Evolutionary conservation across 2,329 filamentous ascomycete species (phyloP), one percentile per base, ranked within the genome.

Genomic region (Leptodontidium sp.): DNA sequence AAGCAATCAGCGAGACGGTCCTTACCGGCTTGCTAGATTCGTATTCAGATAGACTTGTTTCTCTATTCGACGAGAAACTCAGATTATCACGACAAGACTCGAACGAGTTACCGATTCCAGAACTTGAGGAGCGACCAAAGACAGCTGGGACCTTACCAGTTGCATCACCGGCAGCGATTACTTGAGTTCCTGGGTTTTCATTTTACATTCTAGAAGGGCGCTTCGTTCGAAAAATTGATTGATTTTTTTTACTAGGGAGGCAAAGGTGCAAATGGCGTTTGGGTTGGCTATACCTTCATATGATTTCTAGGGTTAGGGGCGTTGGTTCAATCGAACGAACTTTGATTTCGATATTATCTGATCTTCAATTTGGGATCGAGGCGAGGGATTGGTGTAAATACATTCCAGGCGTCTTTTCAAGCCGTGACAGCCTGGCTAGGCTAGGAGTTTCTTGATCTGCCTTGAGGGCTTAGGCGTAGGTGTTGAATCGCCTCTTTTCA

Each of bases 21-120:
- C 80, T 91, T 43, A 87, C 84, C 50, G 90, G 89, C 61, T 80
- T 94, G 55, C 81, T 94, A 8, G 92, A 93, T 73, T 88, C 93
- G 79, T 93, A 93, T 75, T 92, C 90, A 1, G 90, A 93, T 75
- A 85, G 89, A 69, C 81, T 94, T 59, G 88, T 93, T 6, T 87
- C 84, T 57, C 84, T 93, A 79, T 83, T 94, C 55, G 91, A 94
- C 72, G 89, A 93, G 78, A 92, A 91, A 78, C 84, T 93, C 62
- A 81, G 85, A 58, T 79, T 89, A 43, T 83, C 72, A 26, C 72
- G 70, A 64, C 53, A 72, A 35, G 72, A 72, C 14, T 66, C 75
- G 2, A 70, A 53, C 43, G 70, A 73, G 26, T 45, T 59, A 15
- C 61, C 62, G 49, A 50, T 66, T 14, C 53, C 43, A 26, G 69